phyloP scores from a whole-genome alignment of 352 stramenopile genomes.

The Thalassiosira allenii region DNA sequence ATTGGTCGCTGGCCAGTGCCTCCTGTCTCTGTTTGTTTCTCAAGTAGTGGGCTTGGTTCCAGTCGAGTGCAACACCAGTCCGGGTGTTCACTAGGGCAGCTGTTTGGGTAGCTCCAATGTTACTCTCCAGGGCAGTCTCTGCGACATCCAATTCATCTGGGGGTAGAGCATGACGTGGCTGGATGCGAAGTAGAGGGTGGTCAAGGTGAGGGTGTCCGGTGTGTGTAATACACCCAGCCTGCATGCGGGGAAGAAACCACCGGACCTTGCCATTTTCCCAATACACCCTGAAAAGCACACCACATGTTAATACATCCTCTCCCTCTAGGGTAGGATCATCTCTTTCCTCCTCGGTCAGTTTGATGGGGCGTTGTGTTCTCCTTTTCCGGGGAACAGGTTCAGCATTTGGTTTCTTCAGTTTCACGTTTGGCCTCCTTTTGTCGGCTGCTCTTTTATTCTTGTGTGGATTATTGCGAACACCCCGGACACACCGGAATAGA shows the following conservation, averaged over 20 bases:
- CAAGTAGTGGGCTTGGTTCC: neutral
- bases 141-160: neutral
- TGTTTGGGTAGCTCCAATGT: neutral
- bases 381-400: neutral
- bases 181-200: neutral
- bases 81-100: neutral
- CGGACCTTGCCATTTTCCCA: neutral
- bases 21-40: neutral
- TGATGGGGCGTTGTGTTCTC: neutral
- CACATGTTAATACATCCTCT: neutral
- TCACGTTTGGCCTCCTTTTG: neutral
- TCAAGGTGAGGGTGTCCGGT: neutral
- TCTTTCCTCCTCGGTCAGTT: neutral
- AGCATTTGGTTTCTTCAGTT: neutral
- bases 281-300: neutral
- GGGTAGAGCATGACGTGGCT: neutral
- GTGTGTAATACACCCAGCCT: neutral
- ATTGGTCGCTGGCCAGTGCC: neutral
- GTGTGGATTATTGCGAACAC: neutral
- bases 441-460: neutral
- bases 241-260: neutral
- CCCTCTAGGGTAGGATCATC: neutral
- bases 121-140: neutral
- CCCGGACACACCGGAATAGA: neutral
- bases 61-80: neutral